Evolutionary conservation across 306 rosid species (phyloP).

Genomic region (Quercus robur): DNA sequence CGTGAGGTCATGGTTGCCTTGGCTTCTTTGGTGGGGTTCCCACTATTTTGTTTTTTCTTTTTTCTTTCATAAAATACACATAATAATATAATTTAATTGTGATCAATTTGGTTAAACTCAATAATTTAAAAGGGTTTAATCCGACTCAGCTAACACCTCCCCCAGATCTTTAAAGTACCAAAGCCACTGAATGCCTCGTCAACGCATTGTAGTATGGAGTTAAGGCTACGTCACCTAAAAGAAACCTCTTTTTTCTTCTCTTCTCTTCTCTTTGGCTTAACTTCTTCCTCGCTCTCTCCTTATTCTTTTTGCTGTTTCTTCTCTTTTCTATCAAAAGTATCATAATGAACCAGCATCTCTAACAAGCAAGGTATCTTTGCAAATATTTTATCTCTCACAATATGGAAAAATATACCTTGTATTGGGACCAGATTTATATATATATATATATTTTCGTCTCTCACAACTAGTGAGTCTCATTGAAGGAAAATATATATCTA

Average conservation of each 20-base stretch:
- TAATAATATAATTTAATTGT: no score
- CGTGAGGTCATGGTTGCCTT: neutral
- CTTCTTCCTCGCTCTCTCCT: neutral
- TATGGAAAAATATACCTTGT: rapidly evolving
- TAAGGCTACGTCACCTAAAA: neutral
- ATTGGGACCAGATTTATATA: rapidly evolving
- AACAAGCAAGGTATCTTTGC: neutral
- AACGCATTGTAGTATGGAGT: neutral
- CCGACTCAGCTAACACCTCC: neutral
- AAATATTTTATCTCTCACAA: no score
- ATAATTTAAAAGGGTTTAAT: neutral
- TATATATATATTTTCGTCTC: no score
- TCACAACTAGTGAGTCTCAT: no score
- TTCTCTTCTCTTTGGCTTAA: neutral
- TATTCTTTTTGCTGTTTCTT: neutral
- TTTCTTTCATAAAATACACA: no score
- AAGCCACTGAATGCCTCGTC: neutral
- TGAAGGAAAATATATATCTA: no score
- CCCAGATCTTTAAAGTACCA: neutral
- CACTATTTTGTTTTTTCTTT: neutral
- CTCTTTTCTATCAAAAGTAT: neutral
- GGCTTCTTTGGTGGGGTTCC: neutral
- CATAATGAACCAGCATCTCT: neutral
- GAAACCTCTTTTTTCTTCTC: neutral
- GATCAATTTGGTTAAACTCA: neutral